These are phyloP conservation scores for Cucumis melo DNA, from an alignment of 306 rosid species.

Conservation along the genomic window DNA sequence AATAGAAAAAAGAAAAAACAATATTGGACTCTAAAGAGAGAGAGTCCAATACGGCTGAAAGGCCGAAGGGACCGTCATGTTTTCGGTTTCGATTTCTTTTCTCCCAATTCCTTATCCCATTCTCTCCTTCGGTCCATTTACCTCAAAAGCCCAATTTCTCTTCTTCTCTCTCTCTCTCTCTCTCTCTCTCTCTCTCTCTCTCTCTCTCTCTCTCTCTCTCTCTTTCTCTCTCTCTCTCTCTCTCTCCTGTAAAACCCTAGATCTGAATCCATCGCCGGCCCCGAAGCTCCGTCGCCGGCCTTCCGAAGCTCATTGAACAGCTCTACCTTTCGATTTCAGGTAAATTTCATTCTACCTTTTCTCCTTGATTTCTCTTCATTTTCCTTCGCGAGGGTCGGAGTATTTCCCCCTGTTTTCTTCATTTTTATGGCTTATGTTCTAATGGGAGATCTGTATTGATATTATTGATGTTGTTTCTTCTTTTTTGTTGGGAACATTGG, in stretches of 20 bases:
- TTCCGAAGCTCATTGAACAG: not conserved
- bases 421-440: not conserved
- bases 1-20: not conserved
- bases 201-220: slow-evolving; percentile 1
- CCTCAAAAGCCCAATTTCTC: slow-evolving; percentile 52
- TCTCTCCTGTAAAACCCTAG: slow-evolving; percentile 39
- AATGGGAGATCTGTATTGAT: not conserved
- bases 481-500: not conserved
- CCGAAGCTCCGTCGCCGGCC: slow-evolving; percentile 31
- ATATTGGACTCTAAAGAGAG: not conserved
- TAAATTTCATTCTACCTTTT: not conserved
- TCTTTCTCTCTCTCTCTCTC: slow-evolving; percentile 11
- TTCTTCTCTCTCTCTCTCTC: slow-evolving; percentile 5
- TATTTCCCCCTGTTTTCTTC: not conserved
- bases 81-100: not conserved
- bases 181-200: slow-evolving; percentile 12
- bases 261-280: slow-evolving; percentile 32
- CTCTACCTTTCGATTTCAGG: not conserved
- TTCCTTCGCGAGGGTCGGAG: not conserved
- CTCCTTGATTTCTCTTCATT: not conserved
- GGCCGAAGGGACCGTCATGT: not conserved
- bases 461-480: not conserved
- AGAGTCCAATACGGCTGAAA: not conserved
- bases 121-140: slow-evolving; percentile 59
- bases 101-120: slow-evolving; percentile 1